Base-by-base conservation (phyloP, 345 rosid species). In the Hibiscus syriacus region DNA sequence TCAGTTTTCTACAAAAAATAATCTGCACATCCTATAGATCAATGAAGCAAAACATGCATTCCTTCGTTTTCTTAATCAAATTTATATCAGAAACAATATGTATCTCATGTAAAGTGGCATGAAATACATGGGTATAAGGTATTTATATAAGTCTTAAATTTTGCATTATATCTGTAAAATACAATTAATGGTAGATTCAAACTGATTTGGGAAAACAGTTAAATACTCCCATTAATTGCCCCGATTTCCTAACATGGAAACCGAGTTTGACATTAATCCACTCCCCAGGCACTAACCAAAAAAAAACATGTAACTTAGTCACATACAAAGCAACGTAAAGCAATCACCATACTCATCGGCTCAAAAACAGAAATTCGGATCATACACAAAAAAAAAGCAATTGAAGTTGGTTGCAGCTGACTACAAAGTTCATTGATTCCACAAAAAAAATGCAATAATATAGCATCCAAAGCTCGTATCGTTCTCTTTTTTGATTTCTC, bases 361-460 rank as follows among this genome's bases (percentile, higher is more conserved):
- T 61, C 2, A 22, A 38, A 38, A 12, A 17, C 19, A 46, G 54
- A 64, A 25, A 43, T 6, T 23, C 6, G 7, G 27, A 23, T 6
- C 7, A 6, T n/a, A n/a, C n/a, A 8, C 25, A 14, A 25, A 6
- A 26, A 16, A 7, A 3, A 16, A 45, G 53, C 12, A 46, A 76
- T 43, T 56, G 61, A 49, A 69, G 20, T 73, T 62, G 20, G 43
- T 46, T 45, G 46, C 52, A 63, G 23, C 22, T n/a, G 6, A 79
- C 76, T 64, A 74, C 50, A 73, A 27, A 66, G 34, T 71, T 70
- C 65, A 20, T 58, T 32, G 19, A 43, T 65, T 58, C 11, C 53
- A 43, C 57, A 22, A 11, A 45, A 36, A 53, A 29, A 65, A 13
- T 43, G 56, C 45, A 50, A 38, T 29, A 55, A 43, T 34, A 59